phyloP scores from a whole-genome alignment of 2,329 filamentous ascomycete genomes.

The Amauroascus niger region DNA sequence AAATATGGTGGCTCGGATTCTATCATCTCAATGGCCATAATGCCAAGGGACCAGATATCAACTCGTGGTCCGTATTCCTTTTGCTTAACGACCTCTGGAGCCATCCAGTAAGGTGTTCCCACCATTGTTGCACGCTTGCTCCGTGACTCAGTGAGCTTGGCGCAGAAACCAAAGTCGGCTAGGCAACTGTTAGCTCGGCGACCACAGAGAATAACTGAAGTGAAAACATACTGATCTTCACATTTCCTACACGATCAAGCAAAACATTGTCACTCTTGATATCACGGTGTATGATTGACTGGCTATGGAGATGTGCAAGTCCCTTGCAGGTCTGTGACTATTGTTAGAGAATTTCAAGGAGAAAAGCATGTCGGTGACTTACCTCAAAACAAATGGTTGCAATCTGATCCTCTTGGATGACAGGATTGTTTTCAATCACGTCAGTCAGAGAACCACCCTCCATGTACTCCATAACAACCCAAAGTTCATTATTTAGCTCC shows the following conservation, averaged over 20 bases:
- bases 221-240: slow-evolving; percentile 81
- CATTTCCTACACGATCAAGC: slow-evolving; percentile 83
- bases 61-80: slow-evolving; percentile 98
- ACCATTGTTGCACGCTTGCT: slow-evolving; percentile 99
- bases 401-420: slow-evolving; percentile 93
- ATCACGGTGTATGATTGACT: slow-evolving; percentile 97
- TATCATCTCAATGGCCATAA: slow-evolving; percentile 99
- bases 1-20: slow-evolving; percentile 96
- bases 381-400: slow-evolving; percentile 96
- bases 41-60: slow-evolving; percentile 96
- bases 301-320: slow-evolving; percentile 83
- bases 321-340: slow-evolving; percentile 77
- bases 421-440: slow-evolving; percentile 94
- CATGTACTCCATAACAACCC: slow-evolving; percentile 99
- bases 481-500: slow-evolving; percentile 90
- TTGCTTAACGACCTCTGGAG: slow-evolving; percentile 96
- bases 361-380: slow-evolving; percentile 28
- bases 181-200: slow-evolving; percentile 21
- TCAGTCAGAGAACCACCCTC: slow-evolving; percentile 95
- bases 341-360: background rate
- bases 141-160: slow-evolving; percentile 93
- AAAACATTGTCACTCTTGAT: slow-evolving; percentile 99
- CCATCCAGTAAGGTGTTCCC: slow-evolving; percentile 99
- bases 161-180: slow-evolving; percentile 99
- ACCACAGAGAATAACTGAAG: background rate